Percentiles rank a stretch among this genome's conserved stretches.
Conservation (phyloP, 1,284 basidiomycete species). For the Ganoderma sinense region DNA sequence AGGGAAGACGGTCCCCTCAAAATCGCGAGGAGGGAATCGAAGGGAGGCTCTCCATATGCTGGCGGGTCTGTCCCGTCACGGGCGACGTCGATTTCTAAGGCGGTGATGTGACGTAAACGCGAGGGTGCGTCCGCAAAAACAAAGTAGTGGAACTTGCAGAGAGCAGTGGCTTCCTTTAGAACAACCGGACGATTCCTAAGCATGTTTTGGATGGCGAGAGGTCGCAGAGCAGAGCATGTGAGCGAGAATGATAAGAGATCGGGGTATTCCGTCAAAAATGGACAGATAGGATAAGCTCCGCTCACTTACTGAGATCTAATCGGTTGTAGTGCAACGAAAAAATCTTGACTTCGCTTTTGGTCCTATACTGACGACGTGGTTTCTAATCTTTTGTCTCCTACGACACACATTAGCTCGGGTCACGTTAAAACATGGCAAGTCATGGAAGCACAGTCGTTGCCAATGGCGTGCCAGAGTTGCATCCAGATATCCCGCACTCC, state of each 20-base stretch:
- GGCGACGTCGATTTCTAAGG: neutral
- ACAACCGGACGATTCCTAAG: neutral
- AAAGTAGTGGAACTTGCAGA: neutral
- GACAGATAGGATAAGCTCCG: no score
- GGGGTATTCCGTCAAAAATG: neutral
- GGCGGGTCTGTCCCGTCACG: neutral
- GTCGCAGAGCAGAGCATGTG: neutral
- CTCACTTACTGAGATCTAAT: no score
- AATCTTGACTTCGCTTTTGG: no score
- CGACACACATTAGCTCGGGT: no score
- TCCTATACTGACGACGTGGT: no score
- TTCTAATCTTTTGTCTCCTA: no score
- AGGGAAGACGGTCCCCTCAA: neutral
- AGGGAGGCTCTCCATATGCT: no score
- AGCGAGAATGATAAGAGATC: neutral
- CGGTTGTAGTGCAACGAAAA: no score
- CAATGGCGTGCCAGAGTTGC: neutral
- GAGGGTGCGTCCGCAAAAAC: neutral
- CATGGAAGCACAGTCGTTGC: neutral
- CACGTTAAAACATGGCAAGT: neutral
- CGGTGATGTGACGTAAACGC: neutral
- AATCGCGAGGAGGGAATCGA: neutral
- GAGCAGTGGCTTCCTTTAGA: neutral
- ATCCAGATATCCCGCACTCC: neutral
- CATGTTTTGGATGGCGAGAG: neutral